Percentiles rank a stretch among this genome's conserved stretches.
These are phyloP conservation scores for Immersiella caudata DNA, from an alignment of 495 filamentous ascomycete species.

Conservation along the genomic window DNA sequence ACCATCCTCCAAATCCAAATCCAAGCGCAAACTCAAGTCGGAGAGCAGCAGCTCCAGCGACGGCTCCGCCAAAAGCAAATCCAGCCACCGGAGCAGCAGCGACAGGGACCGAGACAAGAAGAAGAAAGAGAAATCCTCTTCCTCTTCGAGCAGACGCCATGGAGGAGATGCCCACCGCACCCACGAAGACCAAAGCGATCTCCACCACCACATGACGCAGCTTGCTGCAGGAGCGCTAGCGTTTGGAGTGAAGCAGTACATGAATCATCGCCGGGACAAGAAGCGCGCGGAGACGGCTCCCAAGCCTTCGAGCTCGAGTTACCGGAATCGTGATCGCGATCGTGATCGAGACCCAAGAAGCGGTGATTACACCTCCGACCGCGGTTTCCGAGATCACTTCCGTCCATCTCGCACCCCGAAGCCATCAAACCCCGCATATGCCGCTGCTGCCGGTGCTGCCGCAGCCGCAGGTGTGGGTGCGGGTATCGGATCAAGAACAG, in stretches of 20 bases:
- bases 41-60: constrained; percentile 1
- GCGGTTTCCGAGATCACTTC: neutral
- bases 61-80: neutral
- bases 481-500: neutral
- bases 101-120: constrained; percentile 12
- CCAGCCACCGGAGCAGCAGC: neutral
- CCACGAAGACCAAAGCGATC: constrained; percentile 25
- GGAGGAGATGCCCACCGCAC: neutral
- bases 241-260: constrained; percentile 29
- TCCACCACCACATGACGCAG: constrained; percentile 33
- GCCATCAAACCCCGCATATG: neutral
- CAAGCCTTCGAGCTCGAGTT: neutral
- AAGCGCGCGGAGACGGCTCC: constrained; percentile 17
- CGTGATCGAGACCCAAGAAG: neutral
- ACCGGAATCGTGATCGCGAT: neutral
- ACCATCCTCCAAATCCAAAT: constrained; percentile 1
- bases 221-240: constrained; percentile 31
- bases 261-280: constrained; percentile 25
- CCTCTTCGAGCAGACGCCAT: neutral
- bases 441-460: too few species aligned
- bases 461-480: too few species aligned
- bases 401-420: neutral
- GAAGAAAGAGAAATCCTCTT: constrained; percentile 2
- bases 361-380: neutral
- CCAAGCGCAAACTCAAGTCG: constrained; percentile 1